Conservation (phyloP, 1,284 basidiomycete genomes). For the Cutaneotrichosporon dermatis region DNA sequence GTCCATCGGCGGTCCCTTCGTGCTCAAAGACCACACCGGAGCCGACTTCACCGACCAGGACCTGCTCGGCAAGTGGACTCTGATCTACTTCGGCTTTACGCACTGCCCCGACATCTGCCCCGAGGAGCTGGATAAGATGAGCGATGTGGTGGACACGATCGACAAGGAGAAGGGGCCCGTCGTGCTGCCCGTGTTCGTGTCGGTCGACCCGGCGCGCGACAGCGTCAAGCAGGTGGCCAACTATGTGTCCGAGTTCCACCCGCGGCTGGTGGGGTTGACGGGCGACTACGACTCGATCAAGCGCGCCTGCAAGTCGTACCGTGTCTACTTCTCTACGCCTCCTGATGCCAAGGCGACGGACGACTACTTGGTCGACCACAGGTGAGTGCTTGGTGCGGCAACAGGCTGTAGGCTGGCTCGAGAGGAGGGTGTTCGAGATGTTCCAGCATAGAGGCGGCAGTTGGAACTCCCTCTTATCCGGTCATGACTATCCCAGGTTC, state of each 20-base stretch:
- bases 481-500: too few species aligned
- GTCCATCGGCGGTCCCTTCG: constrained; percentile 86
- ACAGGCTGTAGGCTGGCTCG: too few species aligned
- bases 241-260: constrained; percentile 77
- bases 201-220: constrained; percentile 93
- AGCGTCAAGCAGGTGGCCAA: constrained; percentile 56
- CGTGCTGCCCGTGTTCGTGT: constrained; percentile 82
- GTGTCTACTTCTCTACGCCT: constrained; percentile 98
- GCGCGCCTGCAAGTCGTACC: constrained; percentile 85
- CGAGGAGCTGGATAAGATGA: constrained; percentile 95
- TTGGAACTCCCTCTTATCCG: too few species aligned
- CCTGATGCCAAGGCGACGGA: constrained; percentile 66
- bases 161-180: constrained; percentile 63
- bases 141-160: constrained; percentile 64
- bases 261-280: constrained; percentile 79
- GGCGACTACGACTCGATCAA: constrained; percentile 85
- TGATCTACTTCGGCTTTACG: constrained; percentile 96
- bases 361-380: constrained; percentile 94
- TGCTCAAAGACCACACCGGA: constrained; percentile 63
- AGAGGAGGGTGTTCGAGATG: too few species aligned
- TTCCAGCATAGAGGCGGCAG: too few species aligned
- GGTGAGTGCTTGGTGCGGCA: constrained; percentile 37
- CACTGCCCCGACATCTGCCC: constrained; percentile 99
- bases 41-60: constrained; percentile 76
- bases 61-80: constrained; percentile 71